These are phyloP conservation scores for Alternaria sp. DNA, from an alignment of 2,329 filamentous ascomycete species.

Conservation along the genomic window DNA sequence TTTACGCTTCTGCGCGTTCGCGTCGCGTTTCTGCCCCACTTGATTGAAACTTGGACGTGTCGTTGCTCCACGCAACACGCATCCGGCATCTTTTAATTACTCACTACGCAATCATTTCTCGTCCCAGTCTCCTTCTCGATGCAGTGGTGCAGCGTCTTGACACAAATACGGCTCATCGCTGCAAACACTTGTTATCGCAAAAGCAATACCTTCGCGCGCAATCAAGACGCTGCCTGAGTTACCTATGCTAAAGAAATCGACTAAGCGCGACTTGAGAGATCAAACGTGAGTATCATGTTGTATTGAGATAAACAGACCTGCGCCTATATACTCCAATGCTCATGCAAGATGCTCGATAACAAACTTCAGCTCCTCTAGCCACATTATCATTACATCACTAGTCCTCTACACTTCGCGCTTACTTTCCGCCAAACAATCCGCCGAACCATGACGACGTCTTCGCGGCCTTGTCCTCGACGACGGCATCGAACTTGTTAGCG, in stretches of 20 bases:
- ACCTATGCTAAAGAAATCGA: neutral
- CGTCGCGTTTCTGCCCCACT: conserved; percentile 38
- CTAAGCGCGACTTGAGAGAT: neutral
- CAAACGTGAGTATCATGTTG: conserved; percentile 14
- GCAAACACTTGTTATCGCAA: neutral
- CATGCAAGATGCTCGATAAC: conserved; percentile 31
- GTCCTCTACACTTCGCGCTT: neutral
- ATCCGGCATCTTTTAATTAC: conserved; percentile 6
- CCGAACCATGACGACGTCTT: conserved; percentile 86
- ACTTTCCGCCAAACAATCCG: conserved; percentile 80
- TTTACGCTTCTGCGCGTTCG: conserved; percentile 34
- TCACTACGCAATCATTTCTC: conserved; percentile 8
- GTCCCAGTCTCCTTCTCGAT: neutral
- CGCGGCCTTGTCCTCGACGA: conserved; percentile 76
- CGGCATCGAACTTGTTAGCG: conserved; percentile 82
- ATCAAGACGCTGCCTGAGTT: neutral
- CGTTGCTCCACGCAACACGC: conserved; percentile 23
- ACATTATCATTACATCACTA: conserved; percentile 11
- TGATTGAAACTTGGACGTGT: conserved; percentile 30
- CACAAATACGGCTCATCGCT: neutral
- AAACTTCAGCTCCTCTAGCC: conserved; percentile 7
- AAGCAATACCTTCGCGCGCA: neutral
- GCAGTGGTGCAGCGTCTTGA: neutral
- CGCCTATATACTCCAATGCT: conserved; percentile 35
- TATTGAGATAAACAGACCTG: conserved; percentile 31